Base-by-base conservation (phyloP, 2,329 filamentous ascomycete genomes). In the Seiridium unicorne region DNA sequence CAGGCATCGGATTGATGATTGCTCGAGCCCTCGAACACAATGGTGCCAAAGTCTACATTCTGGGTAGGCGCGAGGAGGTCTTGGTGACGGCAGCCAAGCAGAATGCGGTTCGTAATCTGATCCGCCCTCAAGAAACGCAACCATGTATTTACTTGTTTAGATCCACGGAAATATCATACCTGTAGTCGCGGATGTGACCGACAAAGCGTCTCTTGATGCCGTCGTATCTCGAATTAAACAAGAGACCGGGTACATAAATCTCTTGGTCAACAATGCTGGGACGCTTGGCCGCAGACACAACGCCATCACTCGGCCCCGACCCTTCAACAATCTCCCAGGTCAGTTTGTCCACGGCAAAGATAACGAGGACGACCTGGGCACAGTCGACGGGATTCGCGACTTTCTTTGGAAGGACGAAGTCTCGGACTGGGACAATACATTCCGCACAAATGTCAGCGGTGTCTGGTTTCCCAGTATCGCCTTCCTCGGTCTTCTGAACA, bases 11-110 rank as follows among this genome's bases (percentile, higher is more conserved):
- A 6, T 44, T 61, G 44, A 60, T 60, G 55, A 61, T 63, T 35
- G 63, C 63, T 32, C 51, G 54, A 36, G 63, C 56, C 31, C 59
- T 64, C 18, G 59, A 61, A 35, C 49, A 55, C 36, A 64, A 64
- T n/a, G 63, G 63, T 46, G 63, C 61, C 8, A 64, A 60, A 44
- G 63, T 64, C 35, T 64, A 64, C 51, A 64, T 64, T 35, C 8
- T 60, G 10, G 63, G 63, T 5, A 38, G 63, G n/a, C 59, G 63
- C 10, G 48, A 60, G 46, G 61, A 57, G 11, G 44, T 61, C 5
- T 40, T 64, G 34, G 53, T 60, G 44, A 58, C n/a, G 47, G 57
- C 62, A 35, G 62, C 62, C 13, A 47, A 60, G 57, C 46, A 57
- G 57, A 56, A 62, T 46, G 56, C 57, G 9, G 57, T 59, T 49